Evolutionary conservation across 2,329 filamentous ascomycete species (phyloP).

Genomic region (Rutstroemia sp.): DNA sequence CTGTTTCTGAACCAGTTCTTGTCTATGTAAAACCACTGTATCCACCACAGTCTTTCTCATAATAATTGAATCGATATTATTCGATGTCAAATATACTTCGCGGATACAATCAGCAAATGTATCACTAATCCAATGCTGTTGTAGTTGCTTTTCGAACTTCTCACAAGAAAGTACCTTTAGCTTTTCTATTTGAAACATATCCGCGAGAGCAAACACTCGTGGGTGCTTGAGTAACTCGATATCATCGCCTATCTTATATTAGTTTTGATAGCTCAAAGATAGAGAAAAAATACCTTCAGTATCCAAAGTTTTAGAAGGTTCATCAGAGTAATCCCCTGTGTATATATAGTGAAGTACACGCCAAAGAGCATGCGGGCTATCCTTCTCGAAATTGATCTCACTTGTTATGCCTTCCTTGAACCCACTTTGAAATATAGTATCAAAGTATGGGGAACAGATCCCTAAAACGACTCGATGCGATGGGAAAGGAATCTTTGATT

Average conservation of each 20-base stretch:
- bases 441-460: slow-evolving; percentile 13
- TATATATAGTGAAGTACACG: slow-evolving; percentile 18
- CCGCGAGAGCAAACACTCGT: too few relatives aligned
- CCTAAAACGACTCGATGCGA: slow-evolving; percentile 13
- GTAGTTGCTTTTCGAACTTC: too few relatives aligned
- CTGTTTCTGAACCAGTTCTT: too few relatives aligned
- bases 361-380: slow-evolving; percentile 16
- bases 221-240: too few relatives aligned
- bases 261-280: not conserved
- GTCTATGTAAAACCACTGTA: too few relatives aligned
- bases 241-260: slow-evolving; percentile 13
- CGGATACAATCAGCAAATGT: too few relatives aligned
- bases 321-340: slow-evolving; percentile 15
- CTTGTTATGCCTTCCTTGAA: slow-evolving; percentile 17
- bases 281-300: slow-evolving; percentile 11
- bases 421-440: slow-evolving; percentile 12
- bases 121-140: too few relatives aligned
- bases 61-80: too few relatives aligned
- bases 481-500: slow-evolving; percentile 12
- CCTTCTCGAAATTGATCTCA: slow-evolving; percentile 14
- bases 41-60: too few relatives aligned
- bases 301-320: slow-evolving; percentile 9
- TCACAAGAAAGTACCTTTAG: too few relatives aligned
- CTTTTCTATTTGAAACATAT: too few relatives aligned
- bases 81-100: too few relatives aligned